phyloP scores from a whole-genome alignment of 345 rosid genomes.

The Gossypium rotundifolium region DNA sequence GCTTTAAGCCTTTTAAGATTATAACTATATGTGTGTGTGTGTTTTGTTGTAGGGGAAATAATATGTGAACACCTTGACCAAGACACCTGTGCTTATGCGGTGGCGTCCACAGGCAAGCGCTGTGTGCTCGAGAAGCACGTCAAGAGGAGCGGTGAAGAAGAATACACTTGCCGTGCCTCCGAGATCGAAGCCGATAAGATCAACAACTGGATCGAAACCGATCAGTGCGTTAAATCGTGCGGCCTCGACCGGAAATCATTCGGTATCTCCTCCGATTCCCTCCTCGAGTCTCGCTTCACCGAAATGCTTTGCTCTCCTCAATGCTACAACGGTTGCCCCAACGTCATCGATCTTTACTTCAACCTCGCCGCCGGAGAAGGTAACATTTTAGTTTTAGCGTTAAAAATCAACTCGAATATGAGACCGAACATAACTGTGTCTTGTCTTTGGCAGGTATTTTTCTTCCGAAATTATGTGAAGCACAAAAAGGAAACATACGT shows the following conservation, averaged over 20 bases:
- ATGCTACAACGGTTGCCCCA: conserved; percentile 71
- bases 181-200: conserved; percentile 60
- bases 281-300: conserved; percentile 57
- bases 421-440: neutral
- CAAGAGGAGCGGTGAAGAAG: conserved; percentile 51
- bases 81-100: conserved; percentile 60
- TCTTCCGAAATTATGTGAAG: conserved; percentile 70
- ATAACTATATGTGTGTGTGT: neutral
- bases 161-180: conserved; percentile 57
- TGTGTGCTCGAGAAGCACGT: conserved; percentile 67
- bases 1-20: neutral
- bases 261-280: conserved; percentile 82
- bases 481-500: conserved; percentile 34
- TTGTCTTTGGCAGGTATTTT: conserved; percentile 45
- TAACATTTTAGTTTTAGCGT: conserved; percentile 11
- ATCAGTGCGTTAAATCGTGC: conserved; percentile 58
- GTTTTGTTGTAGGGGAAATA: conserved; percentile 32
- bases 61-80: conserved; percentile 55
- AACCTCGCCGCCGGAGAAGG: conserved; percentile 95
- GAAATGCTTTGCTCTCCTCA: conserved; percentile 62
- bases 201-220: conserved; percentile 58
- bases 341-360: conserved; percentile 77
- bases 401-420: no score
- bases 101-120: conserved; percentile 69
- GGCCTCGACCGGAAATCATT: conserved; percentile 70